A percentile compares a stretch with the other conserved stretches of the same genome.
Conservation (phyloP, 2,329 filamentous ascomycete species). For the Calycina herbarum region DNA sequence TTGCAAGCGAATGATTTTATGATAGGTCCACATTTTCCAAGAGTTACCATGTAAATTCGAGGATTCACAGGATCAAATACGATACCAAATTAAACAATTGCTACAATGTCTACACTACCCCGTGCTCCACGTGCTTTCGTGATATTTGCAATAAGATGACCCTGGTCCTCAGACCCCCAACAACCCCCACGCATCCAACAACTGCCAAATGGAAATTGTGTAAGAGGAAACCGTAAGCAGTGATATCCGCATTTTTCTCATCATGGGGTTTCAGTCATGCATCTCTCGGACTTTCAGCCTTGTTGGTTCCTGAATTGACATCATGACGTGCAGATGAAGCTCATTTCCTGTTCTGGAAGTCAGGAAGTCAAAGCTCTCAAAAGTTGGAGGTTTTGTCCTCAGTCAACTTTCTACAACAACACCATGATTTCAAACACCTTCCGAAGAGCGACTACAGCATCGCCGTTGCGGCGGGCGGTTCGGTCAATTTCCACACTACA, state of each 20-base stretch:
- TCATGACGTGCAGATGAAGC: slow-evolving; percentile 21
- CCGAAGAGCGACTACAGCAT: slow-evolving; percentile 16
- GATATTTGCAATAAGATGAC: background rate
- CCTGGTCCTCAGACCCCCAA: background rate
- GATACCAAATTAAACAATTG: slow-evolving; percentile 23
- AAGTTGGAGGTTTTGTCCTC: background rate
- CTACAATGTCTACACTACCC: background rate
- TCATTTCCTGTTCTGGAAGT: slow-evolving; percentile 9
- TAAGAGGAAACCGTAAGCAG: slow-evolving; percentile 9
- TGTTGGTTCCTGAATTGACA: slow-evolving; percentile 14
- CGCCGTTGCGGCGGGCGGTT: slow-evolving; percentile 13
- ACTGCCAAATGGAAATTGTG: background rate
- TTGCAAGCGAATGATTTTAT: slow-evolving; percentile 28
- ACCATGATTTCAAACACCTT: slow-evolving; percentile 22
- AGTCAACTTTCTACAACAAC: slow-evolving; percentile 2
- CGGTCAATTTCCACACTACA: slow-evolving; percentile 32
- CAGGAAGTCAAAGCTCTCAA: slow-evolving; percentile 11
- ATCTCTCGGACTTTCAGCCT: slow-evolving; percentile 18
- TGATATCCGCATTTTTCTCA: slow-evolving; percentile 1
- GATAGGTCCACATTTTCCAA: slow-evolving; percentile 18
- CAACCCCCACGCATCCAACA: background rate
- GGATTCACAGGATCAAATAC: slow-evolving; percentile 24
- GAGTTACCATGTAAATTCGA: slow-evolving; percentile 27
- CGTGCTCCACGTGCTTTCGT: slow-evolving; percentile 12
- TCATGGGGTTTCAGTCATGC: background rate